Conservation (phyloP, 495 filamentous ascomycete species). For the Thermothielavioides terrestris region DNA sequence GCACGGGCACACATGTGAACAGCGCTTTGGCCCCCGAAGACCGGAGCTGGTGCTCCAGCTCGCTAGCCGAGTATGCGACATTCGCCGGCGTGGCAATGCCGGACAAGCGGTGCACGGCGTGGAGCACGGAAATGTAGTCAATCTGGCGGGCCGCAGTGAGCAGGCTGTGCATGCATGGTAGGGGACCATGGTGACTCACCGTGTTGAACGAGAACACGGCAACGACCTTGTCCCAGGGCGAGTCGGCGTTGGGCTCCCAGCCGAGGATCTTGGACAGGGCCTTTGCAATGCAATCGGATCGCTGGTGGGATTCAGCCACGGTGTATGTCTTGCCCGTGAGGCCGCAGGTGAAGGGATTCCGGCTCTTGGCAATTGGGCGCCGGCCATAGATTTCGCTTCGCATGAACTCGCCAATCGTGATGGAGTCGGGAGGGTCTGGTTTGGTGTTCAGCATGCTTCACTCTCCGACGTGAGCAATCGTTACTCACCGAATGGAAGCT, state of each 20-base stretch:
- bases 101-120: constrained; percentile 66
- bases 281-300: constrained; percentile 62
- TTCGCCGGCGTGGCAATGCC: constrained; percentile 76
- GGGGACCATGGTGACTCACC: constrained; percentile 35
- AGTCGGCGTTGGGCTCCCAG: constrained; percentile 65
- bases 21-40: constrained; percentile 66
- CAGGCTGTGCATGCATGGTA: background rate
- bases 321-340: constrained; percentile 65
- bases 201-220: constrained; percentile 74
- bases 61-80: constrained; percentile 66
- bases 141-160: constrained; percentile 45
- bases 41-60: constrained; percentile 71
- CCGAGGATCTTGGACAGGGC: constrained; percentile 63
- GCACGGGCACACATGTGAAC: constrained; percentile 70
- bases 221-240: constrained; percentile 80
- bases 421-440: constrained; percentile 58
- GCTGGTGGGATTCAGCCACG: constrained; percentile 52
- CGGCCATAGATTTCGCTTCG: constrained; percentile 65
- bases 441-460: background rate
- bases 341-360: constrained; percentile 75
- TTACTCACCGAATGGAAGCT: constrained; percentile 49
- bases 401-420: constrained; percentile 75
- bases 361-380: constrained; percentile 51
- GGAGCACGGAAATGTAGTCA: constrained; percentile 67
- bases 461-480: background rate